Evolutionary conservation across 495 filamentous ascomycete genomes (phyloP), one percentile per base, ranked within the genome.

Genomic region (Hyaloscypha hepaticicola): DNA sequence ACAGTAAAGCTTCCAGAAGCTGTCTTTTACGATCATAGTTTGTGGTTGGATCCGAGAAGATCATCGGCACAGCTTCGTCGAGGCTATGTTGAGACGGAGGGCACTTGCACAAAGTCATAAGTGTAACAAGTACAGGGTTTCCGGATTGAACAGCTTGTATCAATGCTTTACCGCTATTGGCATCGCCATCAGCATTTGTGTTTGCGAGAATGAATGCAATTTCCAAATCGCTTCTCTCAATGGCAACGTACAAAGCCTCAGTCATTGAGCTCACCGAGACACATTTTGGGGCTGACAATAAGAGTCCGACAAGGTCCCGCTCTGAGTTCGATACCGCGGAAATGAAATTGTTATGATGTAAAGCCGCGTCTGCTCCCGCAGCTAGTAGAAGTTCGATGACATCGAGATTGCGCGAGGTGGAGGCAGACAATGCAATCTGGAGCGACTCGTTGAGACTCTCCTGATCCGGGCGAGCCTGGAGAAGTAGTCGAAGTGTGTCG

Each of bases 161-260:
- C 16, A 62, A n/a, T 24, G 48, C 45, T 31, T 62, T 62, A 14
- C 60, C 60, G 33, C 55, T 53, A 14, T 7, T 26, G 55, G 33
- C 60, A 53, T 52, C 26, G 22, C 48, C 60, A 62, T 62, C 41
- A 5, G 60, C 58, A 49, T 50, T 38, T n/a, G 34, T 8, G 21
- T 49, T 8, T 8, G 22, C 38, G 22, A 60, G 34, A 26, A 45
- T 5, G 26, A 45, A 60, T 5, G 50, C 12, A 7, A 50, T 60
- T 19, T 50, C 34, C 3, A 60, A 38, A 26, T 22, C 12, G 4
- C 22, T 38, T 6, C n/a, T 8, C 14, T 25, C 24, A n/a, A 58
- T 21, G 14, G 56, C 56, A 7, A 24, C 9, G 7, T 7, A 53
- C 11, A 53, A 24, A 24, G 9, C 21, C 11, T 53, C 50, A 53